These are phyloP conservation scores for Suillus sp. DNA, from an alignment of 768 basidiomycete species.

Conservation along the genomic window DNA sequence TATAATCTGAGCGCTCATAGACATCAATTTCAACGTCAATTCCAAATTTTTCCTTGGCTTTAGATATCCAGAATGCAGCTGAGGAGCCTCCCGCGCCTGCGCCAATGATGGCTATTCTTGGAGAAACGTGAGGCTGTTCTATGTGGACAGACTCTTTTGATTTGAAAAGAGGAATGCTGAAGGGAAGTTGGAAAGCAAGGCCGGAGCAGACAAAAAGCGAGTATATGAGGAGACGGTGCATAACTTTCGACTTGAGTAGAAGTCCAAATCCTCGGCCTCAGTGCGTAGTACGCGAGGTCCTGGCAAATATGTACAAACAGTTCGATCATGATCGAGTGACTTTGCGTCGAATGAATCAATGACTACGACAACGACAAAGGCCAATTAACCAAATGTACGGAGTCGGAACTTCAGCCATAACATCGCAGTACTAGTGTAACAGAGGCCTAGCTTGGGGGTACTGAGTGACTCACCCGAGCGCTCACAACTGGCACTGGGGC, in stretches of 20 bases:
- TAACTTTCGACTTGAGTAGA: background rate
- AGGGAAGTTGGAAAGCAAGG: conserved; percentile 49
- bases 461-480: background rate
- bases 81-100: conserved; percentile 88
- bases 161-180: conserved; percentile 59
- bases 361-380: too few relatives aligned
- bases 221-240: conserved; percentile 19
- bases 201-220: conserved; percentile 26
- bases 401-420: background rate
- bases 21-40: conserved; percentile 79
- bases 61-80: conserved; percentile 82
- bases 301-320: conserved; percentile 1
- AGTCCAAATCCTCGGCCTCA: too few relatives aligned
- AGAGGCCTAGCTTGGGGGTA: background rate
- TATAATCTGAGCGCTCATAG: conserved; percentile 73
- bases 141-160: conserved; percentile 27
- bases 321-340: background rate
- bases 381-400: background rate
- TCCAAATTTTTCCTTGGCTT: conserved; percentile 70
- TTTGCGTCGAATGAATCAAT: background rate
- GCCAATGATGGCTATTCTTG: conserved; percentile 83
- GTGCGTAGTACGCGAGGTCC: background rate
- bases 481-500: background rate
- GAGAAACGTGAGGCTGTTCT: conserved; percentile 31
- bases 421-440: too few relatives aligned